Evolutionary conservation across 192 early-diverging fungal species (phyloP).

Genomic region (Phycomyces blakesleeanus): DNA sequence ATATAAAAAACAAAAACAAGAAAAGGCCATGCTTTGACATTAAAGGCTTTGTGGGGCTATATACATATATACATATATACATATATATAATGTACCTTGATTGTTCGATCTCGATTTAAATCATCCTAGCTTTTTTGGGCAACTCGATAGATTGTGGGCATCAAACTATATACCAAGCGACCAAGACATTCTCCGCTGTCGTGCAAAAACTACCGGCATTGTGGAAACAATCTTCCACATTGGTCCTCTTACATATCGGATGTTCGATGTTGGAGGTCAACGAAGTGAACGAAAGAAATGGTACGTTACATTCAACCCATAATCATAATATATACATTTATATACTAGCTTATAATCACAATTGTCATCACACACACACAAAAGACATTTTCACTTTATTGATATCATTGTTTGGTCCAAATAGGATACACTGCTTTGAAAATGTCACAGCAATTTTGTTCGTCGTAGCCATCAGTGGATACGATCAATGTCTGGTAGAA

Average conservation of each 20-base stretch:
- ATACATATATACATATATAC: too few relatives aligned
- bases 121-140: constrained; percentile 44
- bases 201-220: constrained; percentile 63
- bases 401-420: not conserved
- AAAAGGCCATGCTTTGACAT: too few relatives aligned
- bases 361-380: too few relatives aligned
- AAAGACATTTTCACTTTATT: not conserved
- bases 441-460: constrained; percentile 55
- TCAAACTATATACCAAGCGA: constrained; percentile 50
- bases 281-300: constrained; percentile 97
- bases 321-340: too few relatives aligned
- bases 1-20: too few relatives aligned
- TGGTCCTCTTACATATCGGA: constrained; percentile 58
- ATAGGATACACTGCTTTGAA: constrained; percentile 47
- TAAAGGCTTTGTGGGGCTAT: too few relatives aligned
- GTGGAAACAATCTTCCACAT: constrained; percentile 56
- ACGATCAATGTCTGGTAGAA: constrained; percentile 57
- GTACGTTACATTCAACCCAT: constrained; percentile 25
- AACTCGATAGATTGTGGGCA: constrained; percentile 45
- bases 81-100: too few relatives aligned
- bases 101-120: too few relatives aligned
- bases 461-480: constrained; percentile 56
- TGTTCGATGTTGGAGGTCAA: constrained; percentile 98
- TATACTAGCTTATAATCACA: too few relatives aligned
- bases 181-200: constrained; percentile 55